A percentile compares a stretch with the other conserved stretches of the same genome.
phyloP scores from a whole-genome alignment of 257 asterid genomes.

The Solanum phureja region DNA sequence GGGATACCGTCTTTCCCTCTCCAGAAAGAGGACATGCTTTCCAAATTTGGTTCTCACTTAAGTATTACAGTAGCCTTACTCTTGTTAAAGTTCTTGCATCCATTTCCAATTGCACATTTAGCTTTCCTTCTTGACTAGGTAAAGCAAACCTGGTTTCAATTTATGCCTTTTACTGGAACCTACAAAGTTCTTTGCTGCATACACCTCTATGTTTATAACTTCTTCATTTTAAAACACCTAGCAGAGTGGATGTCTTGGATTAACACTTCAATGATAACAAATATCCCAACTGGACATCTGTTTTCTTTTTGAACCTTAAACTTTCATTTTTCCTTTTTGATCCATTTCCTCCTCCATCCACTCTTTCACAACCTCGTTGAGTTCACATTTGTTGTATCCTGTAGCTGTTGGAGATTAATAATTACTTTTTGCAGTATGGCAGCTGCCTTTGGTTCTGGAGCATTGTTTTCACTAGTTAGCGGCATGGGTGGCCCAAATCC shows the following conservation, averaged over 20 bases:
- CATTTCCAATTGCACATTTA: background rate
- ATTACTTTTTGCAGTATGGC: constrained; percentile 58
- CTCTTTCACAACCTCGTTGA: background rate
- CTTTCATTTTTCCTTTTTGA: background rate
- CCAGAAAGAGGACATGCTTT: background rate
- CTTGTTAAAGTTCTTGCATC: background rate
- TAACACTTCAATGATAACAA: background rate
- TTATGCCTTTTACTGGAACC: background rate
- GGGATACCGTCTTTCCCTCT: background rate
- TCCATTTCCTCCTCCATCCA: background rate
- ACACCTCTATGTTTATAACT: background rate
- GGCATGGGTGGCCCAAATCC: constrained; percentile 80
- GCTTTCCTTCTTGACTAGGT: background rate
- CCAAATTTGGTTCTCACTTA: background rate
- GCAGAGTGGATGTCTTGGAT: background rate
- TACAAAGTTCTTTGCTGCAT: background rate
- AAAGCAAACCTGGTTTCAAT: background rate
- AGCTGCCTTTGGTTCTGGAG: constrained; percentile 95
- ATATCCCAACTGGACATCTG: background rate
- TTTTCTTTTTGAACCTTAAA: background rate
- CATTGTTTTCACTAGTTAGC: constrained; percentile 72
- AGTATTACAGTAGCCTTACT: background rate
- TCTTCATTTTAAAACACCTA: background rate
- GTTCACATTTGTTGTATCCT: background rate
- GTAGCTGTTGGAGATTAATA: background rate